A percentile compares a stretch with the other conserved stretches of the same genome.
phyloP scores from a whole-genome alignment of 1,284 basidiomycete genomes.

The Schizopora paradoxa region DNA sequence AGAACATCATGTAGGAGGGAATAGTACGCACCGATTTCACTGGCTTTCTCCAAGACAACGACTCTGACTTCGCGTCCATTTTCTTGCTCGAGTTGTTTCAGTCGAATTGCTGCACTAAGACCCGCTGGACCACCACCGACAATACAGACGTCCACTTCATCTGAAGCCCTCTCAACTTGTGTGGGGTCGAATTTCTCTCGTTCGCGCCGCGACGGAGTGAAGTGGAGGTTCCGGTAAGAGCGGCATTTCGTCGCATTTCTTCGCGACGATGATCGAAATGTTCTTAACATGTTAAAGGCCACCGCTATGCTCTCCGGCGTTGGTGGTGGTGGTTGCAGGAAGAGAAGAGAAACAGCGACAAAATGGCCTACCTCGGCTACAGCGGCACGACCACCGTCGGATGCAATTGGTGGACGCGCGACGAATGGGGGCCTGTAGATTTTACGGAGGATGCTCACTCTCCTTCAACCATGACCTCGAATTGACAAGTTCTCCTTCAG shows the following conservation, averaged over 20 bases:
- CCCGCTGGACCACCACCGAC: slow-evolving; percentile 96
- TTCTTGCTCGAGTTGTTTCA: slow-evolving; percentile 90
- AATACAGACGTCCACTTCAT: slow-evolving; percentile 95
- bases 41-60: slow-evolving; percentile 93
- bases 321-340: too few relatives aligned
- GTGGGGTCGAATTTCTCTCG: slow-evolving; percentile 43
- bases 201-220: slow-evolving; percentile 24
- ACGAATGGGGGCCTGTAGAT: slow-evolving; percentile 5
- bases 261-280: too few relatives aligned
- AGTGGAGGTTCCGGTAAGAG: slow-evolving; percentile 23
- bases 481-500: too few relatives aligned
- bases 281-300: too few relatives aligned
- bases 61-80: slow-evolving; percentile 81
- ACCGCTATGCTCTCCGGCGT: too few relatives aligned
- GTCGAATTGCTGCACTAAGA: slow-evolving; percentile 89
- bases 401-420: too few relatives aligned
- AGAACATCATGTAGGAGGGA: background rate
- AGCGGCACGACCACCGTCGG: too few relatives aligned
- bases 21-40: slow-evolving; percentile 73
- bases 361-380: too few relatives aligned
- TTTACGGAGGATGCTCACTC: too few relatives aligned
- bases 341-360: too few relatives aligned
- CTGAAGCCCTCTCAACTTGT: slow-evolving; percentile 69
- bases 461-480: too few relatives aligned
- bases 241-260: slow-evolving; percentile 10